Base-by-base conservation (phyloP, 192 early-diverging fungal genomes). In the Backusella liffmaniae region DNA sequence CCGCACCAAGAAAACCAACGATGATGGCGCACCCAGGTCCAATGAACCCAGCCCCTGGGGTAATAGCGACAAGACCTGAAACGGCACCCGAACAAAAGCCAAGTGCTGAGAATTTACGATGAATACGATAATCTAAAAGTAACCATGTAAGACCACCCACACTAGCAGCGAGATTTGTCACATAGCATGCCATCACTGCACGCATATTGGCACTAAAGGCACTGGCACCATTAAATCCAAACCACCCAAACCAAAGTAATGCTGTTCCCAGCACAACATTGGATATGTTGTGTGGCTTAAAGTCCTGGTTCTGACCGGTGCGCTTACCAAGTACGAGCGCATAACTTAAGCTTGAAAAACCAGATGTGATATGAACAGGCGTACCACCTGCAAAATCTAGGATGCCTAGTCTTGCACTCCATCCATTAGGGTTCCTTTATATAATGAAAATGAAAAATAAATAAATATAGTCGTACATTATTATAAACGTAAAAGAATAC, bases 331-430 rank as follows among this genome's bases (percentile, higher is more conserved):
- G 76, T 6, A 96, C 88, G 30, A 96, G 68, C 15, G 91, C 86
- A 84, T 94, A 96, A 39, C 96, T 96, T 56, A 98, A 85, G 32
- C 92, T 94, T 53, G 92, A 90, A 78, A 92, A 93, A 32, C 98
- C 98, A n/a, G 94, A 96, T 4, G 91, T 86, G 32, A 97, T 93
- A 78, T 99, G 95, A 29, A 99, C 96, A 26, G 96, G 95, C 21
- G 95, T 94, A n/a, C 98, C 96, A 41, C 98, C 98, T 15, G 98
- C 96, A 74, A 95, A 99, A 85, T 99, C 96, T n/a, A 96, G 85
- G 4, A 49, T 51, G 29, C 96, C 95, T 16, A 67, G 13, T 49
- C 89, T 91, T 65, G 80, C 84, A 71, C 94, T 84, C 96, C 95
- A 99, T 6, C 97, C 97, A 76, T 91, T 91, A 46, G 86, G 76